Base-by-base conservation (phyloP, 129 eudicot species). In the Calendula officinalis region DNA sequence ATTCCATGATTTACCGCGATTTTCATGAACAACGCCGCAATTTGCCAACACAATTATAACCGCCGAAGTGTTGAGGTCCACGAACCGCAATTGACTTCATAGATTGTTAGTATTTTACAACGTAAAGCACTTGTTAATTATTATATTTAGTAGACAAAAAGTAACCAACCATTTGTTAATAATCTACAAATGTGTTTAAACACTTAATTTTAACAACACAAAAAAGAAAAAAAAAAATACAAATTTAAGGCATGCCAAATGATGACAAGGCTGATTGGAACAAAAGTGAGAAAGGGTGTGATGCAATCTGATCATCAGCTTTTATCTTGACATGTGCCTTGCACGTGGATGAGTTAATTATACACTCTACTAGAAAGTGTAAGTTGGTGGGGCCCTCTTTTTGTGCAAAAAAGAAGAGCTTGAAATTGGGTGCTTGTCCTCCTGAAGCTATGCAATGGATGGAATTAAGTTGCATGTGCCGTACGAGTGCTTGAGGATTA, bases 361-460 rank as follows among this genome's bases (percentile, higher is more conserved):
- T 42, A 64, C 98, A 92, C 74, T 92, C 98, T 8, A 88, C 96
- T 3, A 92, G 86, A 69, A 82, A 92, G 62, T 75, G 74, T 22
- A 95, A 88, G 3, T 47, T 34, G 34, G 86, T 44, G 22, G 69
- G 92, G 11, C 77, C 83, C 70, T 77, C 86, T 60, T 88, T 88
- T 49, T 92, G 98, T 58, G 91, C 98, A 59, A 78, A 85, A 85
- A 92, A 92, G 86, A 88, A 92, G 75, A 88, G 83, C 82, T 92
- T 92, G 75, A 88, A 92, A 67, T 85, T 88, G 0, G 96, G 96
- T 48, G 98, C 52, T 67, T 92, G 95, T 56, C 98, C 95, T 0
- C 96, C 96, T 5, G 98, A 92, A 11, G 98, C 98, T 15, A 92
- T 88, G 75, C 98, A 92, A 53, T 88, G 84, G 56, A 92, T 88